These are phyloP conservation scores for Botryosphaeria agaves DNA, from an alignment of 2,329 filamentous ascomycete genomes.

Conservation along the genomic window DNA sequence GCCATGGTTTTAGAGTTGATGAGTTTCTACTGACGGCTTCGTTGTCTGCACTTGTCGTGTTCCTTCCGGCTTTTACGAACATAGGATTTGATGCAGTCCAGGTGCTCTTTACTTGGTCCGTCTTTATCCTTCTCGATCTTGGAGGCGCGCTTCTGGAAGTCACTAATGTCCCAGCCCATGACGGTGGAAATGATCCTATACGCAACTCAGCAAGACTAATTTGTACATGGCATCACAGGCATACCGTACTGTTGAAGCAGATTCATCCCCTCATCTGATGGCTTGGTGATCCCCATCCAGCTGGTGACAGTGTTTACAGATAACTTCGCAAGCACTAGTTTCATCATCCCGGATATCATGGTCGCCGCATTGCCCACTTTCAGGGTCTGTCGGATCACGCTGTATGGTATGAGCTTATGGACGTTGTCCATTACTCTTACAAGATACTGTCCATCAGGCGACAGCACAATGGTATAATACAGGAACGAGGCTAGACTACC, in stretches of 20 bases:
- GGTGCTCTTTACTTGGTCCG: constrained; percentile 40
- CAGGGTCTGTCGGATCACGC: constrained; percentile 54
- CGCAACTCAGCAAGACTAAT: not conserved
- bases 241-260: constrained; percentile 43
- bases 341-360: constrained; percentile 64
- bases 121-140: constrained; percentile 47
- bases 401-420: constrained; percentile 55
- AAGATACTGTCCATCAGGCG: constrained; percentile 58
- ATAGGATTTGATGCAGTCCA: constrained; percentile 43
- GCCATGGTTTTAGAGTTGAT: not conserved
- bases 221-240: not conserved
- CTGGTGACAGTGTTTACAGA: constrained; percentile 59
- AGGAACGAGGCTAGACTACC: constrained; percentile 52
- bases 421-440: constrained; percentile 53
- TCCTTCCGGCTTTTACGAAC: constrained; percentile 33
- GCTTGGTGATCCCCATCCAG: constrained; percentile 57
- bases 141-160: constrained; percentile 47
- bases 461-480: constrained; percentile 55
- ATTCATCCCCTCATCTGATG: constrained; percentile 65
- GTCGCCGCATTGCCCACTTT: constrained; percentile 62
- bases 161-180: constrained; percentile 52
- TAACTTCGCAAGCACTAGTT: constrained; percentile 58
- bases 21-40: constrained; percentile 32
- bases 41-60: constrained; percentile 41
- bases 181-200: constrained; percentile 55